Base-by-base conservation (phyloP, 2,329 filamentous ascomycete genomes). In the Ophiostoma sp. region DNA sequence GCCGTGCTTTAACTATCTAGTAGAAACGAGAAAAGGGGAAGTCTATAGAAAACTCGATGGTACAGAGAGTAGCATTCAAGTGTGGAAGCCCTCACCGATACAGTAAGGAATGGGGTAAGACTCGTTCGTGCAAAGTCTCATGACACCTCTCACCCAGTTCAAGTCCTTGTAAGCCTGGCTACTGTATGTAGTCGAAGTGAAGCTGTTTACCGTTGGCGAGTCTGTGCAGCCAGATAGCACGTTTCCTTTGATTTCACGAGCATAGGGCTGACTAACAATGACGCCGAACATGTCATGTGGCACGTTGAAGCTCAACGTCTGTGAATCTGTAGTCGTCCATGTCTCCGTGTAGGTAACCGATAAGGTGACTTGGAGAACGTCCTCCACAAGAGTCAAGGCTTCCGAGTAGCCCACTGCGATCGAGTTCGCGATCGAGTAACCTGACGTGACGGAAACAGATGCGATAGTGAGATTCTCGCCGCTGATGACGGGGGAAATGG, bases 61-160 rank as follows among this genome's bases (percentile, higher is more conserved):
- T 27, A 27, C 27, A 27, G 27, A n/a, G 45, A 49, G 7, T n/a
- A 49, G 2, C 12, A 18, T 3, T n/a, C 14, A 18, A 49, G 40
- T 63, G 60, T 64, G 63, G 18, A 36, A 47, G 42, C 63, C 63
- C n/a, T 45, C n/a, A 11, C 63, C 63, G 14, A 64, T 64, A 42
- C 63, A 64, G 42, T 45, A 64, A 5, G 63, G 63, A 5, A 64
- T 64, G n/a, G 63, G 63, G 63, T 47, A 64, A 27, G 41, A 36
- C 9, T 27, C 12, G 63, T 9, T 64, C 3, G 41, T 64, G 63
- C 63, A 64, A 6, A 64, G 63, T 44, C 63, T 44, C 9, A 64
- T 47, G 9, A 64, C 42, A 7, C 63, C 63, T 16, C 9, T 64
- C 4, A 47, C 41, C 63, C 63, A 64, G 41, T 27, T 47, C n/a